phyloP scores from a whole-genome alignment of 306 rosid genomes.

The Echinosophora koreensis region DNA sequence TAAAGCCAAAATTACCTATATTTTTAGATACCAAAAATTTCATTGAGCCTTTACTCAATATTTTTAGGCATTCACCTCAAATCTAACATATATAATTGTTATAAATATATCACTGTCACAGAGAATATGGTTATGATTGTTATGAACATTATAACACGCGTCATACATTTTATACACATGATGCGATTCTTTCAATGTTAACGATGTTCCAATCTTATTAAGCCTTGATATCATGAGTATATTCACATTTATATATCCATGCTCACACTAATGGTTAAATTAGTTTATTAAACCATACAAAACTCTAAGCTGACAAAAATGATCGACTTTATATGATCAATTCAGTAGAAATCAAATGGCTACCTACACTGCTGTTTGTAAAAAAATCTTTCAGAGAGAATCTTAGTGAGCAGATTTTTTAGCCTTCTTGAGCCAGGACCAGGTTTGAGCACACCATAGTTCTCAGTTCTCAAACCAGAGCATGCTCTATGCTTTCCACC shows the following conservation, averaged over 20 bases:
- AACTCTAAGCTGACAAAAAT: not conserved
- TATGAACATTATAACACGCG: too few species aligned
- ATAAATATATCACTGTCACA: too few species aligned
- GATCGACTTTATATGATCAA: slow-evolving; percentile 23
- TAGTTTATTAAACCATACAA: not conserved
- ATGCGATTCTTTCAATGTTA: too few species aligned
- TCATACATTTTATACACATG: too few species aligned
- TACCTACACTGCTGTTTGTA: slow-evolving; percentile 76
- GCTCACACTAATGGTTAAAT: not conserved
- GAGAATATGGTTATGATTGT: too few species aligned
- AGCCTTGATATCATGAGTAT: not conserved
- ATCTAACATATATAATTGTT: too few species aligned
- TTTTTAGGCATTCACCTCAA: too few species aligned
- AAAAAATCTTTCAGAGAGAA: slow-evolving; percentile 53
- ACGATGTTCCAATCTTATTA: not conserved
- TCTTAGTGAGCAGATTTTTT: slow-evolving; percentile 57
- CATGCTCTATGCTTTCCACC: slow-evolving; percentile 52
- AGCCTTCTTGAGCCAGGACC: slow-evolving; percentile 79
- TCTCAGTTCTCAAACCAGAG: slow-evolving; percentile 57
- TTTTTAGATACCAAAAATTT: too few species aligned
- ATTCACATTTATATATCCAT: not conserved
- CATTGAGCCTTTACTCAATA: too few species aligned
- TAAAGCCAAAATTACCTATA: too few species aligned
- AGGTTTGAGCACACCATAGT: slow-evolving; percentile 68
- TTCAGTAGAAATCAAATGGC: slow-evolving; percentile 27